Percentiles rank a stretch among this genome's conserved stretches.
phyloP scores from a whole-genome alignment of 2,329 filamentous ascomycete genomes.

The Sclerotinia nivalis region DNA sequence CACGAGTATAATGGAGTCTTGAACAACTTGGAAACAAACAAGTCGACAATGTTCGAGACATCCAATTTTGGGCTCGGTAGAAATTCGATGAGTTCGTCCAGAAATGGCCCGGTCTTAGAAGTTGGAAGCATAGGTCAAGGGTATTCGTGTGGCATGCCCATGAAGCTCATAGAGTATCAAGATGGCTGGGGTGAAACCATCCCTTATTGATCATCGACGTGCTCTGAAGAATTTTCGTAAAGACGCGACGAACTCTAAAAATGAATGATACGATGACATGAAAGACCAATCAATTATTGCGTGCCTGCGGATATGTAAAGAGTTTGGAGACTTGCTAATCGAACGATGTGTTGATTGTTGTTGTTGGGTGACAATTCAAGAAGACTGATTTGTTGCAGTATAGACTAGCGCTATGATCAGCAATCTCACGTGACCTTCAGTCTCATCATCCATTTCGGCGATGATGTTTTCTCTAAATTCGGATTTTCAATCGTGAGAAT shows the following conservation, averaged over 20 bases:
- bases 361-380: neutral
- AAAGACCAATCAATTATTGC: neutral
- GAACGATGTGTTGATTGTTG: neutral
- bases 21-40: conserved; percentile 5
- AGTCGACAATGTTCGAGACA: too few relatives aligned
- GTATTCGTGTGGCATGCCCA: neutral
- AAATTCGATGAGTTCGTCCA: conserved; percentile 17
- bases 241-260: neutral
- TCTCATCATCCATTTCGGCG: neutral
- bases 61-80: neutral
- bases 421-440: neutral
- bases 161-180: conserved; percentile 24
- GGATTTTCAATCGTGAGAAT: neutral
- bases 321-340: neutral
- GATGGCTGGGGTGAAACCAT: conserved; percentile 17
- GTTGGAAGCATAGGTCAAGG: neutral
- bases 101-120: neutral
- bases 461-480: neutral
- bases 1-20: neutral
- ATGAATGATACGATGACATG: neutral
- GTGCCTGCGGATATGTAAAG: neutral
- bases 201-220: conserved; percentile 1
- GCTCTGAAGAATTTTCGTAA: neutral
- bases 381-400: neutral
- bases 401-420: neutral